Evolutionary conservation across 225 moss, liverwort and hornwort genomes (phyloP).

Genomic region (Antitrichia curtipendula): DNA sequence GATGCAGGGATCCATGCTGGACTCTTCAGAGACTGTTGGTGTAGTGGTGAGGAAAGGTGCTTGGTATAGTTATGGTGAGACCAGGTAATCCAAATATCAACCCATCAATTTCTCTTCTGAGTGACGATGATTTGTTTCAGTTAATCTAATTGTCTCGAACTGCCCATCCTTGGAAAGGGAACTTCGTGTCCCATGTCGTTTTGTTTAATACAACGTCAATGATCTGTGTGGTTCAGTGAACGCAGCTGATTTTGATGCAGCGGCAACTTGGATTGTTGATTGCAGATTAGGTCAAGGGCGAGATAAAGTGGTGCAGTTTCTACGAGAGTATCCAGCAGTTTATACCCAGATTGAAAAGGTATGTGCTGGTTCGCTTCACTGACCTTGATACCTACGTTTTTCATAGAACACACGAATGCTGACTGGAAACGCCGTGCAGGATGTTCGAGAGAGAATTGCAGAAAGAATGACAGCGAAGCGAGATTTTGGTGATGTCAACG

Average conservation of each 20-base stretch:
- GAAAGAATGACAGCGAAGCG: slow-evolving; percentile 45
- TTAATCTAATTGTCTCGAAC: background rate
- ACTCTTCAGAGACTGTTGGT: slow-evolving; percentile 66
- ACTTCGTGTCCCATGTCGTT: background rate
- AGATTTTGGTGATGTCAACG: slow-evolving; percentile 28
- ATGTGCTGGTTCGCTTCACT: background rate
- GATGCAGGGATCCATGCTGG: slow-evolving; percentile 68
- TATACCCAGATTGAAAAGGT: slow-evolving; percentile 67
- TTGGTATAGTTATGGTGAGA: slow-evolving; percentile 91
- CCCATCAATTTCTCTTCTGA: background rate
- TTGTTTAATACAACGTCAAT: background rate
- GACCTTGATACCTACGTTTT: background rate
- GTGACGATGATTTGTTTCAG: background rate
- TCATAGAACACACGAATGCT: background rate
- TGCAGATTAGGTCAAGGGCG: slow-evolving; percentile 90
- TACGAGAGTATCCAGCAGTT: slow-evolving; percentile 54
- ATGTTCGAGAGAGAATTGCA: slow-evolving; percentile 52
- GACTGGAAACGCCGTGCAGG: slow-evolving; percentile 20
- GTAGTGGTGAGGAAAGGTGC: slow-evolving; percentile 69
- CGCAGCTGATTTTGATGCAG: background rate
- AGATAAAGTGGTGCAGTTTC: slow-evolving; percentile 72
- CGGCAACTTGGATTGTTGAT: background rate
- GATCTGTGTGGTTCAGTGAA: background rate
- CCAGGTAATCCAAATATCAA: slow-evolving; percentile 32
- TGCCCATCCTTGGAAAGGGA: background rate